These are phyloP conservation scores for Crithidia thermophila DNA, from an alignment of 208 protist genomes.

Conservation along the genomic window DNA sequence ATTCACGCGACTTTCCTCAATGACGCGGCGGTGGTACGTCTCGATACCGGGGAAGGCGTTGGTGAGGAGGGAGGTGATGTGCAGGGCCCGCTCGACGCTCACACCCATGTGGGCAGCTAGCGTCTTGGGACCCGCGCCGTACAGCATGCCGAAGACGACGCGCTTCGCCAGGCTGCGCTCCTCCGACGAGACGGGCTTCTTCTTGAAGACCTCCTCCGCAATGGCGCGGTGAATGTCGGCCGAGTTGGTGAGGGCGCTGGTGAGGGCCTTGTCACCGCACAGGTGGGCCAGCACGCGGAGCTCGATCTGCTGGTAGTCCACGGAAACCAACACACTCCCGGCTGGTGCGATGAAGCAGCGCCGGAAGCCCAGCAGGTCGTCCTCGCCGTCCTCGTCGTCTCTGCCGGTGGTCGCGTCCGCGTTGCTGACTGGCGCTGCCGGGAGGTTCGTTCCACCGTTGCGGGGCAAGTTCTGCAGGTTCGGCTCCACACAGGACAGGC, in stretches of 20 bases:
- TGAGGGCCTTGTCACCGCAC: constrained; percentile 63
- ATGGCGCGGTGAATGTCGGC: constrained; percentile 83
- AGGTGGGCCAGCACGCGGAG: constrained; percentile 91
- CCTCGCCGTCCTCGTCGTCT: constrained; percentile 17
- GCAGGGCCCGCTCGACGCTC: constrained; percentile 60
- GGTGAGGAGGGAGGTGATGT: constrained; percentile 58
- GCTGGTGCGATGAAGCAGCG: constrained; percentile 76
- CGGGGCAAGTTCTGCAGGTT: constrained; percentile 92
- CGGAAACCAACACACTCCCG: constrained; percentile 63
- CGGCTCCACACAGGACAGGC: constrained; percentile 87
- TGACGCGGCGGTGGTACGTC: constrained; percentile 57
- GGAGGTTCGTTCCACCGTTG: constrained; percentile 13
- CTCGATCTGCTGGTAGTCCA: constrained; percentile 94
- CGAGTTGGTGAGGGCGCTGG: constrained; percentile 62
- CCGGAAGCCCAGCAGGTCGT: constrained; percentile 65
- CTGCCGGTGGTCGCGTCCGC: neutral
- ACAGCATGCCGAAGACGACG: constrained; percentile 89
- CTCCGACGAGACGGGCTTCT: constrained; percentile 60
- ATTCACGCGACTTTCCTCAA: constrained; percentile 65
- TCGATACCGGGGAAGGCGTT: constrained; percentile 70
- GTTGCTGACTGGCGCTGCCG: neutral
- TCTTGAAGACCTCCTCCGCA: constrained; percentile 78
- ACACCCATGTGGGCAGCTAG: constrained; percentile 76
- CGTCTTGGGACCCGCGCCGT: constrained; percentile 77
- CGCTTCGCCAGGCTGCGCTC: constrained; percentile 83